Evolutionary conservation across 768 basidiomycete species (phyloP).

Genomic region (Russula sp.): DNA sequence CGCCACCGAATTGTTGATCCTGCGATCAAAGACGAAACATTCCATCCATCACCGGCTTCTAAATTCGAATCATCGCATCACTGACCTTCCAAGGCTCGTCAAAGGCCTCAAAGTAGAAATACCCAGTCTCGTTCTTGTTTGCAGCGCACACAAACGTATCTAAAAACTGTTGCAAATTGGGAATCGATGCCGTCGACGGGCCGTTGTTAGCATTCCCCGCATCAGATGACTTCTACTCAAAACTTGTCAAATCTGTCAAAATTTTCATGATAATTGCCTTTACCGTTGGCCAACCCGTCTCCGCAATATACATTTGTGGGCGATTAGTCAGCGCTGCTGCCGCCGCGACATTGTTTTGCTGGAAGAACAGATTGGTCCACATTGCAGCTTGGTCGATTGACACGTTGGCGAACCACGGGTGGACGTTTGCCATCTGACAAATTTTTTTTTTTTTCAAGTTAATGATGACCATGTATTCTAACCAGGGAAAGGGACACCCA

Average conservation of each 20-base stretch:
- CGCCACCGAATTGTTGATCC: conserved; percentile 68
- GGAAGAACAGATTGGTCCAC: conserved; percentile 83
- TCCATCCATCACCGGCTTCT: background rate
- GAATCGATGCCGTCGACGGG: conserved; percentile 52
- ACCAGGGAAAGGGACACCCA: conserved; percentile 35
- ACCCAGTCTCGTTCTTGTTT: conserved; percentile 71
- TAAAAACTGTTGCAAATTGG: conserved; percentile 74
- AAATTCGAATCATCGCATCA: background rate
- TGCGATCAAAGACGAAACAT: conserved; percentile 25
- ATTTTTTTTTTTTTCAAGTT: background rate
- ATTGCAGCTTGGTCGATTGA: conserved; percentile 57
- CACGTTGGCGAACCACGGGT: conserved; percentile 90
- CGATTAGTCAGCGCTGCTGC: conserved; percentile 58
- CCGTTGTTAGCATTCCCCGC: conserved; percentile 58
- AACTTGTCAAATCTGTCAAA: background rate
- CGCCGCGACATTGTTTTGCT: conserved; percentile 51
- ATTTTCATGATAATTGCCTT: background rate
- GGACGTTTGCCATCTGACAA: conserved; percentile 80
- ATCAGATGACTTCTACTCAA: conserved; percentile 52
- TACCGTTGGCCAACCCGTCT: conserved; percentile 86
- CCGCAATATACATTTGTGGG: conserved; percentile 86
- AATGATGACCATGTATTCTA: conserved; percentile 46
- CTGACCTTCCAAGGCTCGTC: conserved; percentile 79
- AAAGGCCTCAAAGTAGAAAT: conserved; percentile 85
- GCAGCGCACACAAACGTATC: conserved; percentile 85